Evolutionary conservation across 164 flowering plant species (phyloP).

Genomic region (Liquidambar formosana): DNA sequence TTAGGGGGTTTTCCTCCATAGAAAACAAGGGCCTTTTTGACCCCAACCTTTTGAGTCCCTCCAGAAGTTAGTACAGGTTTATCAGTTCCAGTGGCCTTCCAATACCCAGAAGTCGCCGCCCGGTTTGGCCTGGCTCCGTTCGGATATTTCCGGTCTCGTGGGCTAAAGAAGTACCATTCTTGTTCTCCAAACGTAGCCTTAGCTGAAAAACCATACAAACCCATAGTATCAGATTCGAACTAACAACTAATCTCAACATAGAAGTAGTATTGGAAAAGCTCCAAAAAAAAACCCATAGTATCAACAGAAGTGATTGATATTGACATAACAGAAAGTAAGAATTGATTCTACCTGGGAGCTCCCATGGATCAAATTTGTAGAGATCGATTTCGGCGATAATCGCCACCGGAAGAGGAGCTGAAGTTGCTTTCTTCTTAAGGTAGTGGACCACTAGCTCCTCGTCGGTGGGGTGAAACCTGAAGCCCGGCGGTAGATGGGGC

Average conservation of each 20-base stretch:
- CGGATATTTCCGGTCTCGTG: constrained; percentile 87
- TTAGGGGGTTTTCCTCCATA: constrained; percentile 88
- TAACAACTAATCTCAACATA: no score
- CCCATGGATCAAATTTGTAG: constrained; percentile 90
- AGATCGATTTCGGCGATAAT: constrained; percentile 81
- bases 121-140: constrained; percentile 89
- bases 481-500: constrained; percentile 85
- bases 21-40: constrained; percentile 88
- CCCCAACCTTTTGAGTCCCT: constrained; percentile 77
- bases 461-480: constrained; percentile 83
- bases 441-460: constrained; percentile 87
- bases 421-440: constrained; percentile 61
- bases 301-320: no score
- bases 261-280: no score
- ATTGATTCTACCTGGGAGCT: constrained; percentile 87
- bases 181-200: constrained; percentile 86
- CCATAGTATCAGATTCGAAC: no score
- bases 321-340: no score
- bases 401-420: constrained; percentile 69
- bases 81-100: constrained; percentile 99
- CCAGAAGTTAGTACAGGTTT: constrained; percentile 71
- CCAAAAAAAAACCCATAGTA: background rate
- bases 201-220: constrained; percentile 33
- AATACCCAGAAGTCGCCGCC: constrained; percentile 90
- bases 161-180: constrained; percentile 95